These are phyloP conservation scores for Wickerhamomyces canadensis DNA, from an alignment of 805 yeast genomes.

Conservation along the genomic window DNA sequence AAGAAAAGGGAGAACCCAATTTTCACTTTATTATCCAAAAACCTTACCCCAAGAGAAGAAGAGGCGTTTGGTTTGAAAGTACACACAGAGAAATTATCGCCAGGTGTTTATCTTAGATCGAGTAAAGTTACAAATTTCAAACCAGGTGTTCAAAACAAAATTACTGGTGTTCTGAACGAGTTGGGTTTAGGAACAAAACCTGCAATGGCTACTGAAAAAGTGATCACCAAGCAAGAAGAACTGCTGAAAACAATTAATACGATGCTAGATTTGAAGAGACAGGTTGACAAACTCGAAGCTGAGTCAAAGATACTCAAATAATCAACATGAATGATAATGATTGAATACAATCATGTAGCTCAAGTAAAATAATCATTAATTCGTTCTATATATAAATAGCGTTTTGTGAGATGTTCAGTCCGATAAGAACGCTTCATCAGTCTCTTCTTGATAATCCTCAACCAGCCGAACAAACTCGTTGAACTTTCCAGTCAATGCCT, in stretches of 20 bases:
- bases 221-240: slow-evolving; percentile 72
- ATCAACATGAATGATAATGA: slow-evolving; percentile 17
- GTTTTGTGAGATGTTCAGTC: no score
- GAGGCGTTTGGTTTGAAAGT: slow-evolving; percentile 77
- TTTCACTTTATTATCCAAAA: slow-evolving; percentile 27
- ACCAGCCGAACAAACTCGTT: slow-evolving; percentile 1
- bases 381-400: no score
- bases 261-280: slow-evolving; percentile 78
- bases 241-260: slow-evolving; percentile 64
- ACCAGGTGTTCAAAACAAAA: slow-evolving; percentile 65
- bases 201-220: slow-evolving; percentile 77
- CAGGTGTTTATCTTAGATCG: slow-evolving; percentile 79
- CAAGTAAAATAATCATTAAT: no score
- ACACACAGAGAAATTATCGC: slow-evolving; percentile 62
- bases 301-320: slow-evolving; percentile 51
- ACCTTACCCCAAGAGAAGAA: slow-evolving; percentile 71
- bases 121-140: slow-evolving; percentile 72
- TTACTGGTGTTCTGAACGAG: slow-evolving; percentile 62
- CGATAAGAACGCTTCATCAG: background rate
- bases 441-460: slow-evolving; percentile 6
- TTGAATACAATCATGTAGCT: no score
- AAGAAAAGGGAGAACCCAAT: slow-evolving; percentile 27
- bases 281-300: slow-evolving; percentile 79
- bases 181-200: slow-evolving; percentile 78
- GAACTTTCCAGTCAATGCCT: background rate